Percentiles rank a stretch among this genome's conserved stretches.
Conservation (phyloP, 2,329 filamentous ascomycete species). For the Fusarium gaditjirri region DNA sequence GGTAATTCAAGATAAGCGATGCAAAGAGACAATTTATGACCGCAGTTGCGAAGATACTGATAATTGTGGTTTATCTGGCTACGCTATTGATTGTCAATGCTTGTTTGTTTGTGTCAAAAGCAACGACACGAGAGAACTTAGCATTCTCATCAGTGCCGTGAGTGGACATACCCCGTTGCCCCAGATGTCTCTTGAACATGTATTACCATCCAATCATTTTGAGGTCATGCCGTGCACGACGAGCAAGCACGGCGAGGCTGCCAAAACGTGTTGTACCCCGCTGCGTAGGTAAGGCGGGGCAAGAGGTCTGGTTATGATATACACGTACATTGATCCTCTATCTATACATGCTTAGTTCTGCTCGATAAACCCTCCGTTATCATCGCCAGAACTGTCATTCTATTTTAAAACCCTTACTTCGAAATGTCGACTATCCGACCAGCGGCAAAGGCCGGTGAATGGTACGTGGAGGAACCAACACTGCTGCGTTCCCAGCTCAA, state of each 20-base stretch:
- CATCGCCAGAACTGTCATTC: background rate
- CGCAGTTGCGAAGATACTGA: background rate
- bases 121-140: background rate
- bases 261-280: conserved; percentile 2
- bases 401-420: background rate
- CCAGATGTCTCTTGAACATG: background rate
- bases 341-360: background rate
- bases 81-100: background rate
- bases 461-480: conserved; percentile 76
- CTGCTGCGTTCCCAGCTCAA: conserved; percentile 78
- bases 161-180: background rate
- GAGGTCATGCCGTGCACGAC: background rate
- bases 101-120: background rate
- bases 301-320: background rate
- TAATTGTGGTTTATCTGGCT: background rate
- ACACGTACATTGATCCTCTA: background rate
- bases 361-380: background rate
- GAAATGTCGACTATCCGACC: conserved; percentile 50
- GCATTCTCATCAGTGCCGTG: background rate
- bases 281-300: conserved; percentile 4
- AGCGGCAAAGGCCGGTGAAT: conserved; percentile 84
- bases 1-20: background rate
- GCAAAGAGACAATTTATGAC: background rate
- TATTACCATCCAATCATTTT: background rate
- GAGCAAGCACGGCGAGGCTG: background rate